phyloP scores from a whole-genome alignment of 768 basidiomycete species.

The Boletales sp. region DNA sequence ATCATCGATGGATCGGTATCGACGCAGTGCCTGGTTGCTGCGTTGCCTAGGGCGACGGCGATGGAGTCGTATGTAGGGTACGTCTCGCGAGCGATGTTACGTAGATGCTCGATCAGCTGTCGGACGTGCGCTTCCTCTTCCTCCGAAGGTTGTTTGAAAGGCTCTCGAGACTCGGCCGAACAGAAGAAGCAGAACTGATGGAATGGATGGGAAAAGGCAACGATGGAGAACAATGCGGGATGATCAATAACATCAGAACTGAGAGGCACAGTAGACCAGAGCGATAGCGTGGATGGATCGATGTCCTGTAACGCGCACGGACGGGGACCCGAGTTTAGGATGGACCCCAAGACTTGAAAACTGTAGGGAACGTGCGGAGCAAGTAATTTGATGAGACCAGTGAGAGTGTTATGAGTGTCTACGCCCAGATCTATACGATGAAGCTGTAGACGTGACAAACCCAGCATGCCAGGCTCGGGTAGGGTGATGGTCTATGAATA shows the following conservation, averaged over 20 bases:
- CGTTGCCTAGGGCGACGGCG: background rate
- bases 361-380: constrained; percentile 11
- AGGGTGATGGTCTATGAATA: no score
- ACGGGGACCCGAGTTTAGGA: constrained; percentile 17
- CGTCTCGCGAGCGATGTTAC: background rate
- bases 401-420: background rate
- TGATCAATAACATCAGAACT: background rate
- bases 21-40: background rate
- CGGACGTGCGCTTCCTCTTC: constrained; percentile 12
- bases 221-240: constrained; percentile 18
- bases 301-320: constrained; percentile 6
- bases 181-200: constrained; percentile 18
- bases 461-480: background rate
- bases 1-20: constrained; percentile 11
- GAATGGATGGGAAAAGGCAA: constrained; percentile 9
- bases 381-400: constrained; percentile 11
- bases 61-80: constrained; percentile 6
- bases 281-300: constrained; percentile 11
- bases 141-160: background rate
- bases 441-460: background rate
- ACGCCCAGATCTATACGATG: constrained; percentile 9
- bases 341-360: constrained; percentile 13
- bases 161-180: constrained; percentile 4
- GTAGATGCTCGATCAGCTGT: constrained; percentile 10
- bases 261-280: constrained; percentile 20